phyloP scores from a whole-genome alignment of 139 green algal genomes.

The Pleodorina starrii region DNA sequence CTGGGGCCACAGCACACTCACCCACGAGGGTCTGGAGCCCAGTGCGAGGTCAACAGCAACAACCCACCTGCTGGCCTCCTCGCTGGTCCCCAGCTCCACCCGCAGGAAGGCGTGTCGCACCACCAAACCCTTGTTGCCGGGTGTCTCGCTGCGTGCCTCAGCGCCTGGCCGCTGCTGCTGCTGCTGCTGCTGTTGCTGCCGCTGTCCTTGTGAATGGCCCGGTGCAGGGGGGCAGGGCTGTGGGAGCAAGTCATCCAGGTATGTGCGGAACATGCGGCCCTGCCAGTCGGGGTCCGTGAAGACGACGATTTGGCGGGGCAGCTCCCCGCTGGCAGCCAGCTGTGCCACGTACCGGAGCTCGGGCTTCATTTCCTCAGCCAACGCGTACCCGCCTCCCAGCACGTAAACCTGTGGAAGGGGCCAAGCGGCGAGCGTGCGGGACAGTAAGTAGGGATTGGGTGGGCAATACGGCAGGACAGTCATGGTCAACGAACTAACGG shows the following conservation, averaged over 20 bases:
- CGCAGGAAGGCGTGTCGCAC: slow-evolving; percentile 67
- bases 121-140: neutral
- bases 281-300: slow-evolving; percentile 69
- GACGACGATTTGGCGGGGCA: slow-evolving; percentile 52
- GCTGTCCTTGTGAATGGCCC: too few relatives aligned
- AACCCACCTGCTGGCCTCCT: slow-evolving; percentile 6
- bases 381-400: slow-evolving; percentile 15
- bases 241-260: slow-evolving; percentile 48
- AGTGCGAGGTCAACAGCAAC: too few relatives aligned
- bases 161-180: too few relatives aligned
- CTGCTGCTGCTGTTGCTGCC: too few relatives aligned
- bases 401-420: slow-evolving; percentile 21
- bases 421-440: too few relatives aligned
- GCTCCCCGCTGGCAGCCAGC: neutral
- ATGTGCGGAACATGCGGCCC: slow-evolving; percentile 58
- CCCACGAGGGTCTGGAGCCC: too few relatives aligned
- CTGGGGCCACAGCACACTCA: too few relatives aligned
- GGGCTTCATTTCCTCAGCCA: slow-evolving; percentile 30
- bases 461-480: too few relatives aligned
- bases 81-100: slow-evolving; percentile 26
- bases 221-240: too few relatives aligned
- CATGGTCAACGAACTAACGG: too few relatives aligned
- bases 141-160: too few relatives aligned
- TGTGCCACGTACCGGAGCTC: slow-evolving; percentile 8
- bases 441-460: too few relatives aligned